Evolutionary conservation across 2,329 filamentous ascomycete species (phyloP), one percentile per base, ranked within the genome.

Genomic region (Claviceps pazoutovae): DNA sequence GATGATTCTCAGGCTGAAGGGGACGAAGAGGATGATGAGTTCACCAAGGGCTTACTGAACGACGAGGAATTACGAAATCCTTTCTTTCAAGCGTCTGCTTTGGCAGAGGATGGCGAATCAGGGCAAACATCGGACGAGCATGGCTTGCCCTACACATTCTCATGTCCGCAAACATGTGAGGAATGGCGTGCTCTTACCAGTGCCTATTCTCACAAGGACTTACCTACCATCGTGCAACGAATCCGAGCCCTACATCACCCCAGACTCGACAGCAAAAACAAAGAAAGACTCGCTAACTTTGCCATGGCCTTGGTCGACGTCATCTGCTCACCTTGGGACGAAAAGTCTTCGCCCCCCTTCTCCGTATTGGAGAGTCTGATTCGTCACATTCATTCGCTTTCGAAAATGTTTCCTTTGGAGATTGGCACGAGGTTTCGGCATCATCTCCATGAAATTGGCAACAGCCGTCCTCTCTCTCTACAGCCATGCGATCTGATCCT

Each of bases 211-310:
- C 62, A 76, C 16, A 70, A 80, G 11, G 83, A 88, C 60, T 68
- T 91, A 1, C 84, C 89, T 0, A 85, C 79, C 0, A 83, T 94
- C 42, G 75, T 98, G 23, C 90, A 95, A 66, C 81, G 91, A 55
- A 93, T 98, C 60, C 82, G 93, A 67, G 86, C 90, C 13, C 72
- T 95, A n/a, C 86, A 97, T 64, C 89, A 97, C 63, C 86, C 91
- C 7, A 90, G 91, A 58, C 77, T 98, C 36, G 81, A 85, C 56
- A 80, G 79, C 57, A 82, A 84, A 54, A 96, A 98, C 71, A 96
- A 95, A 70, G 77, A 80, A 56, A 89, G 87, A 62, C 79, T 97
- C 14, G 66, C 79, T 54, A 74, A 78, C 48, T 89, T 91, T 62
- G 74, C 83, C 4, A 70, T 72, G 37, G 74, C 77, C 5, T 72